A percentile compares a stretch with the other conserved stretches of the same genome.
Conservation (phyloP, 352 stramenopile species). For the Paralagenidium karlingii region DNA sequence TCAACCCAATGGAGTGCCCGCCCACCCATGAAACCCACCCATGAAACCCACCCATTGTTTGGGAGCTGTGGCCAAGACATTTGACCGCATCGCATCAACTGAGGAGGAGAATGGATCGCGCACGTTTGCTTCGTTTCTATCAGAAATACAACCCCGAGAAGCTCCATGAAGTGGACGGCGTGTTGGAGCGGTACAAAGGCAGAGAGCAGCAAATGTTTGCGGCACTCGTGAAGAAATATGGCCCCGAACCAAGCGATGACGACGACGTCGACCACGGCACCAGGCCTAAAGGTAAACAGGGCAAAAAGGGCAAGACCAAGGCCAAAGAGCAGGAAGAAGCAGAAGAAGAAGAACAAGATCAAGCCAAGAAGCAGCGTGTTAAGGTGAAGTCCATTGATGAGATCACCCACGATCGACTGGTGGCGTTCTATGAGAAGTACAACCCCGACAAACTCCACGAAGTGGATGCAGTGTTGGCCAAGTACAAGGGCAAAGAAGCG, state of each 20-base stretch:
- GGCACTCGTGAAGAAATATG: slow-evolving; percentile 75
- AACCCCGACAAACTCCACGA: slow-evolving; percentile 70
- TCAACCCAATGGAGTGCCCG: no score
- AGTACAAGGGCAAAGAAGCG: slow-evolving; percentile 75
- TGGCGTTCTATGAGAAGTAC: slow-evolving; percentile 77
- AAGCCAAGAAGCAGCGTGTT: no score
- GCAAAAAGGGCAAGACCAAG: slow-evolving; percentile 6
- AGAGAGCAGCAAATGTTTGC: slow-evolving; percentile 61
- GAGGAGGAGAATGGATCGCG: slow-evolving; percentile 2
- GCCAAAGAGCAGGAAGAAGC: slow-evolving; percentile 29
- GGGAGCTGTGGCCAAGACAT: no score
- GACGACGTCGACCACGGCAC: no score
- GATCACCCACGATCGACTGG: slow-evolving; percentile 37
- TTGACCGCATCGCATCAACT: no score
- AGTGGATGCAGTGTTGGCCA: slow-evolving; percentile 40
- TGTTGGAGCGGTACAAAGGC: slow-evolving; percentile 70
- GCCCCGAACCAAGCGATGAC: slow-evolving; percentile 41
- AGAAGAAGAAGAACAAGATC: slow-evolving; percentile 21
- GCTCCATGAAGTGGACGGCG: slow-evolving; percentile 68
- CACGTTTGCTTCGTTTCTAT: slow-evolving; percentile 71
- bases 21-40: no score
- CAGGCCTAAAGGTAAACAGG: slow-evolving; percentile 6
- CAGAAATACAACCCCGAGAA: slow-evolving; percentile 78
- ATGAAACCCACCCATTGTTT: no score
- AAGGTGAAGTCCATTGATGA: no score